Conservation (phyloP, 176 grass and related monocot genomes). For the Carex pumila region DNA sequence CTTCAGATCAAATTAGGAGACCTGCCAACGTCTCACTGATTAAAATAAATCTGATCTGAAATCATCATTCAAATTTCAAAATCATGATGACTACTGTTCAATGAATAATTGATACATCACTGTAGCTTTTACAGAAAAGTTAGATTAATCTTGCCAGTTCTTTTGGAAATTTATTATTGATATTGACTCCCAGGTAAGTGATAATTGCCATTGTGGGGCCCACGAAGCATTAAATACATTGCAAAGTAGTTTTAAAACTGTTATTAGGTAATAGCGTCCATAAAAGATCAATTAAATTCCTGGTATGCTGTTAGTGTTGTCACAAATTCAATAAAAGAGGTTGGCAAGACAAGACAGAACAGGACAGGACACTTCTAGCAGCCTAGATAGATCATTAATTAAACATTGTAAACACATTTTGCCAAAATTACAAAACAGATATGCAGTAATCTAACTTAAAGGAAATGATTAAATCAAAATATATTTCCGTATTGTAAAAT, state of each 20-base stretch:
- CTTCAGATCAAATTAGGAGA: constrained; percentile 9
- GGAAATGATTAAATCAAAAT: not conserved
- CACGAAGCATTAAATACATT: not conserved
- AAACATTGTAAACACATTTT: not conserved
- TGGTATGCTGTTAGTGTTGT: not conserved
- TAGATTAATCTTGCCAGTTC: not conserved
- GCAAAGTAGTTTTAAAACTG: not conserved
- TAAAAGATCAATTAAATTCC: not conserved
- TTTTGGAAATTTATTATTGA: constrained; percentile 3
- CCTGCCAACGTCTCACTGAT: constrained; percentile 9
- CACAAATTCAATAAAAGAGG: not conserved
- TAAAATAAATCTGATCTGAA: not conserved
- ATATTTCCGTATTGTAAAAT: not conserved
- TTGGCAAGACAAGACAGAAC: not conserved
- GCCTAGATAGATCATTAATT: not conserved
- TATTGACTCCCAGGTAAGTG: not conserved
- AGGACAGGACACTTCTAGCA: no score
- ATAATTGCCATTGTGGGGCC: not conserved
- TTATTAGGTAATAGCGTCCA: not conserved
- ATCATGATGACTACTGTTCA: not conserved
- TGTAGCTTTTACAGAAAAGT: constrained; percentile 1
- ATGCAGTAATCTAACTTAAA: not conserved
- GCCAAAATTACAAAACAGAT: not conserved
- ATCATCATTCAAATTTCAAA: not conserved
- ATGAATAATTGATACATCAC: not conserved